Evolutionary conservation across 768 basidiomycete genomes (phyloP).

Genomic region (Suillus americanus): DNA sequence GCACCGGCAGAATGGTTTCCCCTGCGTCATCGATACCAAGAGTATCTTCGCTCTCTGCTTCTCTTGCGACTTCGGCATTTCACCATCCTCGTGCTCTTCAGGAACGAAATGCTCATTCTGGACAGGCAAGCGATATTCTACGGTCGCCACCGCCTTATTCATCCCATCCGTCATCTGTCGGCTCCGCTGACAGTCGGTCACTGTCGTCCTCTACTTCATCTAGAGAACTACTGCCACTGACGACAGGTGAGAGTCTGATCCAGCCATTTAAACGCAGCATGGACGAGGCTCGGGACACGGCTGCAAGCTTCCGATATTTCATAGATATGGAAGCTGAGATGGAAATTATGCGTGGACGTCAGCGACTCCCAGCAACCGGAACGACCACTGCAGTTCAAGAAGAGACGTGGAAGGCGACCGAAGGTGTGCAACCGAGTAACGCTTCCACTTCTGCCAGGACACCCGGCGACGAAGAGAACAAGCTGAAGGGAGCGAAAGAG

Average conservation of each 20-base stretch:
- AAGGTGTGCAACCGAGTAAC: conserved; percentile 12
- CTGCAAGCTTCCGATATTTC: conserved; percentile 48
- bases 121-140: conserved; percentile 18
- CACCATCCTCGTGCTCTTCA: conserved; percentile 46
- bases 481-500: conserved; percentile 12
- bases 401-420: conserved; percentile 3
- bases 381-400: conserved; percentile 6
- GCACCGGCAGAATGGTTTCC: conserved; percentile 36
- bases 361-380: conserved; percentile 14
- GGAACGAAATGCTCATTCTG: conserved; percentile 16
- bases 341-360: conserved; percentile 23
- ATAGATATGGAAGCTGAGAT: conserved; percentile 43
- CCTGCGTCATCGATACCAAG: conserved; percentile 39
- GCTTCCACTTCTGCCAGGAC: conserved; percentile 15
- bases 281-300: conserved; percentile 44
- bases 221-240: conserved; percentile 19
- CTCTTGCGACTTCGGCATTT: conserved; percentile 59
- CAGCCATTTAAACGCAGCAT: conserved; percentile 46
- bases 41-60: conserved; percentile 69
- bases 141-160: conserved; percentile 36
- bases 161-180: conserved; percentile 33
- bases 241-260: conserved; percentile 25
- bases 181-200: conserved; percentile 21
- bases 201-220: conserved; percentile 19
- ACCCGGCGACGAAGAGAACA: conserved; percentile 2